These are phyloP conservation scores for Pseudocercospora eumusae DNA, from an alignment of 2,329 filamentous ascomycete species.

Conservation along the genomic window DNA sequence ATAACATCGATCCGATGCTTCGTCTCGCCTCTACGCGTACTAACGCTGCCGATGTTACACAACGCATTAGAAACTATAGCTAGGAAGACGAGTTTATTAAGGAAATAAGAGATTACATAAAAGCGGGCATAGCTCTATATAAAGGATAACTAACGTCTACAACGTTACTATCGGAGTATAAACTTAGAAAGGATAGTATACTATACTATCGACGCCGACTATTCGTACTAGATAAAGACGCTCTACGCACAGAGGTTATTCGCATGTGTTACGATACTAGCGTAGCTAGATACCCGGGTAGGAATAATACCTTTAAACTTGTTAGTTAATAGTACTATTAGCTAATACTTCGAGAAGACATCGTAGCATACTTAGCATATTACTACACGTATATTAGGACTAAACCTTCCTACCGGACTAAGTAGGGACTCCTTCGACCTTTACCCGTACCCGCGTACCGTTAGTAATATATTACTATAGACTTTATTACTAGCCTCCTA, in stretches of 20 bases:
- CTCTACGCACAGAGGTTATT: not conserved
- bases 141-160: no score
- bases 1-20: not conserved
- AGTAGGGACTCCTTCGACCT: not conserved
- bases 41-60: not conserved
- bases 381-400: not conserved
- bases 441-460: not conserved
- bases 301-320: not conserved
- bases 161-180: no score
- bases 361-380: not conserved
- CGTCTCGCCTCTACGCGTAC: no score
- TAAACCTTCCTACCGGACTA: not conserved
- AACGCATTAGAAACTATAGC: not conserved
- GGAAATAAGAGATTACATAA: no score
- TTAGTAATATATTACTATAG: constrained; percentile 3
- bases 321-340: not conserved
- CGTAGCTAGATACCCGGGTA: not conserved
- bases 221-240: not conserved
- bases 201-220: no score
- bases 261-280: not conserved
- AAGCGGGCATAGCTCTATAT: no score
- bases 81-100: not conserved
- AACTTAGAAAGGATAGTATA: no score
- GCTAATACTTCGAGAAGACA: not conserved
- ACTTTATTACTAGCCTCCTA: not conserved